Evolutionary conservation across 345 rosid species (phyloP).

Genomic region (Salix suchowensis): DNA sequence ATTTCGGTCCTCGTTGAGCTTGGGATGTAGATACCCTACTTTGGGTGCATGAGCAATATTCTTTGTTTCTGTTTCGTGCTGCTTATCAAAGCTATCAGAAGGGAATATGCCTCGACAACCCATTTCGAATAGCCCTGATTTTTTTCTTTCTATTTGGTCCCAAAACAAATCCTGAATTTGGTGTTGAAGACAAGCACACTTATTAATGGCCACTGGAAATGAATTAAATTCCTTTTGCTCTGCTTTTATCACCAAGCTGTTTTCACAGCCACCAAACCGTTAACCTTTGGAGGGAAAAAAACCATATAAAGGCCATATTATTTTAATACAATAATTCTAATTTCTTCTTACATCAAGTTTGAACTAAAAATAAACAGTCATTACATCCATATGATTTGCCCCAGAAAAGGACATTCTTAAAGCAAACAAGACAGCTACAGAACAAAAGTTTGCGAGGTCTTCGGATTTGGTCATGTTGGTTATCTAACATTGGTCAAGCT

Average conservation of each 20-base stretch:
- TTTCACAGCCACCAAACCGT: constrained; percentile 7
- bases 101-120: background rate
- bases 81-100: background rate
- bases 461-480: background rate
- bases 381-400: background rate
- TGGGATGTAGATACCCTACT: background rate
- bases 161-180: background rate
- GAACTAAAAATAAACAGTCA: background rate
- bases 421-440: constrained; percentile 5
- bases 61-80: background rate
- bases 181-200: background rate
- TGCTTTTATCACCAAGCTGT: background rate
- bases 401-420: background rate
- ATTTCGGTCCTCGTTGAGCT: background rate
- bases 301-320: background rate
- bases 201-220: background rate
- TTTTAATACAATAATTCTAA: background rate
- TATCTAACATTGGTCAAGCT: background rate
- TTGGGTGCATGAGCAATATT: background rate
- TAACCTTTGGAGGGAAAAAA: constrained; percentile 33
- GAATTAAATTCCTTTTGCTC: background rate
- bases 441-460: background rate
- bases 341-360: background rate
- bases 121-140: background rate
- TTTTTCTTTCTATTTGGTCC: background rate